Conservation (phyloP, 495 filamentous ascomycete species). For the Penicillium angulare region DNA sequence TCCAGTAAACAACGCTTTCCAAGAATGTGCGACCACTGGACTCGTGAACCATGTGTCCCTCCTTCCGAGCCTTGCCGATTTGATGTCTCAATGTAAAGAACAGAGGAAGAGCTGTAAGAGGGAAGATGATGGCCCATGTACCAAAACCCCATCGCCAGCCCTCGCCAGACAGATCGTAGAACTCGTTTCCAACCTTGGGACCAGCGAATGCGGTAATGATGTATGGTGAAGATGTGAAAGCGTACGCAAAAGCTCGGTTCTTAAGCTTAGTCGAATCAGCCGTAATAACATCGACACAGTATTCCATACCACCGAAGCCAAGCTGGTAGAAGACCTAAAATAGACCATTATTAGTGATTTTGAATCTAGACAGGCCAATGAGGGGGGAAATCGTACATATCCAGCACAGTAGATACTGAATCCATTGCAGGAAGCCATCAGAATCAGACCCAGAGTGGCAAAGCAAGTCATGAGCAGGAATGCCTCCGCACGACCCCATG, state of each 20-base stretch:
- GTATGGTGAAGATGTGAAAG: slow-evolving; percentile 57
- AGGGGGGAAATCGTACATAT: slow-evolving; percentile 2
- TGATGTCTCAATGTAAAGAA: slow-evolving; percentile 44
- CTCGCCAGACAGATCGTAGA: slow-evolving; percentile 34
- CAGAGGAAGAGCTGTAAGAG: slow-evolving; percentile 48
- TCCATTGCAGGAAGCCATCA: slow-evolving; percentile 49
- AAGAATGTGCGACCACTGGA: slow-evolving; percentile 23
- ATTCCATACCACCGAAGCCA: slow-evolving; percentile 52
- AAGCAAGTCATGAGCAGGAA: slow-evolving; percentile 46
- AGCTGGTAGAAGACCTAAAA: slow-evolving; percentile 45
- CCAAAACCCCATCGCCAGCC: slow-evolving; percentile 63
- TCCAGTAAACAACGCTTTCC: slow-evolving; percentile 20
- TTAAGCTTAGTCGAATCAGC: slow-evolving; percentile 58
- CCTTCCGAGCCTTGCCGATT: slow-evolving; percentile 48
- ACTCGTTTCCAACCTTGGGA: slow-evolving; percentile 41
- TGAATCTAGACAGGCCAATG: too few species aligned
- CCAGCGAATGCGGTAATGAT: slow-evolving; percentile 57
- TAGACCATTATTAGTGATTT: background rate
- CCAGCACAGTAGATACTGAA: slow-evolving; percentile 47
- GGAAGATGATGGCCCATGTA: slow-evolving; percentile 56
- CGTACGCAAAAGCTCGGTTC: slow-evolving; percentile 57
- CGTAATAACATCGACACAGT: slow-evolving; percentile 52
- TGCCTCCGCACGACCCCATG: slow-evolving; percentile 56
- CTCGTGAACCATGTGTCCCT: slow-evolving; percentile 27
- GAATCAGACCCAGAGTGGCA: slow-evolving; percentile 39